Conservation (phyloP, 2,329 filamentous ascomycete species). For the Cladophialophora chaetospira region DNA sequence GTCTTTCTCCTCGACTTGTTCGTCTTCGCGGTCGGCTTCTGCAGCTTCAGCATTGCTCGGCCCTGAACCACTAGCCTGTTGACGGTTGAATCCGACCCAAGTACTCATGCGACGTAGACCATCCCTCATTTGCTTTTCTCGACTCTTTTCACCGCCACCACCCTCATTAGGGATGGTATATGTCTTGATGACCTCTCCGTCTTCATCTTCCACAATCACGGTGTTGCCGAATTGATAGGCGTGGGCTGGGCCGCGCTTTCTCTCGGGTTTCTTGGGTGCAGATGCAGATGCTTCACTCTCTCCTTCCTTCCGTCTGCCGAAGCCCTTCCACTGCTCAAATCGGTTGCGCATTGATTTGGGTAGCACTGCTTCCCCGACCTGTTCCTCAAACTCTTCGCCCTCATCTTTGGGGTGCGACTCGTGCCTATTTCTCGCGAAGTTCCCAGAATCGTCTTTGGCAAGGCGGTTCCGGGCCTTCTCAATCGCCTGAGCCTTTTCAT, state of each 20-base stretch:
- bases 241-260: conserved; percentile 57
- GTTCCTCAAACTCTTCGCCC: conserved; percentile 46
- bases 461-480: conserved; percentile 52
- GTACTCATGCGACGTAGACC: conserved; percentile 62
- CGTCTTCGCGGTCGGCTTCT: conserved; percentile 36
- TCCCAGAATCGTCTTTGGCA: conserved; percentile 54
- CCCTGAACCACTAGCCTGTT: conserved; percentile 21
- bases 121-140: conserved; percentile 45
- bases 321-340: conserved; percentile 50
- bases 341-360: conserved; percentile 48
- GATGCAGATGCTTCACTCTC: conserved; percentile 31
- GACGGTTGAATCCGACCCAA: conserved; percentile 54
- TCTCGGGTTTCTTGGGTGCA: conserved; percentile 36
- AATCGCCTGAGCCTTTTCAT: conserved; percentile 64
- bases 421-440: conserved; percentile 51
- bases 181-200: conserved; percentile 69
- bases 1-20: conserved; percentile 30
- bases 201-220: conserved; percentile 70
- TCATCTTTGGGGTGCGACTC: conserved; percentile 47
- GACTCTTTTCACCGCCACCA: conserved; percentile 35
- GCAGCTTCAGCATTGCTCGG: conserved; percentile 21
- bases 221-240: conserved; percentile 70
- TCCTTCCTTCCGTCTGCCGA: conserved; percentile 44
- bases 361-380: conserved; percentile 41
- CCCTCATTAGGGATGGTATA: conserved; percentile 58